Evolutionary conservation across 768 basidiomycete species (phyloP), one percentile per base, ranked within the genome.

Genomic region (Leccinum variicolor): DNA sequence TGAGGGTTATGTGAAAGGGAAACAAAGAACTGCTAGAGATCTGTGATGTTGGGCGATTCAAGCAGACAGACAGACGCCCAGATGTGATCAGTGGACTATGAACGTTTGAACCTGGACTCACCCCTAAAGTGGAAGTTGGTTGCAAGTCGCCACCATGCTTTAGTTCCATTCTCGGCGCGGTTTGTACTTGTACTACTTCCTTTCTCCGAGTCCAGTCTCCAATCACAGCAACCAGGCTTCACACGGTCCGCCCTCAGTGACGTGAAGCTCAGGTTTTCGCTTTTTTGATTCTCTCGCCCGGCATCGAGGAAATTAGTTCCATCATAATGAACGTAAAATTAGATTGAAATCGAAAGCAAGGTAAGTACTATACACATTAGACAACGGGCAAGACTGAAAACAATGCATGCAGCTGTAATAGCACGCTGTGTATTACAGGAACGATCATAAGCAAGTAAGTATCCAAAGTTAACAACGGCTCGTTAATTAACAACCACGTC

Each of bases 401-500:
- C 14, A 34, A 34, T 34, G 34, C 5, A 41, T 15, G 14, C 14
- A 6, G n/a, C n/a, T n/a, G n/a, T 33, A 51, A 49, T 33, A 21
- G 46, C 14, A 14, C 23, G 23, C 46, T 25, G 19, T 23, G 31
- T 7, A 5, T n/a, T n/a, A n/a, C n/a, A 3, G 23, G 11, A 33
- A 34, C 33, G 33, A 34, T 34, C 33, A 34, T 33, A 34, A 34
- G 33, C 33, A 43, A 11, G 10, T 19, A 25, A 4, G 39, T 46
- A 53, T 29, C 15, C 52, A 53, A 29, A 19, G 49, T 36, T n/a
- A 34, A 25, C n/a, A 47, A 36, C 41, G 6, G 43, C 3, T 43
- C 29, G 14, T 45, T 43, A n/a, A n/a, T n/a, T n/a, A 59, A 52
- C 34, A 59, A 52, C 21, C 33, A 39, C 5, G 25, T 60, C 49